A percentile compares a stretch with the other conserved stretches of the same genome.
phyloP scores from a whole-genome alignment of 805 yeast genomes.

The Ogataea pilisensis region DNA sequence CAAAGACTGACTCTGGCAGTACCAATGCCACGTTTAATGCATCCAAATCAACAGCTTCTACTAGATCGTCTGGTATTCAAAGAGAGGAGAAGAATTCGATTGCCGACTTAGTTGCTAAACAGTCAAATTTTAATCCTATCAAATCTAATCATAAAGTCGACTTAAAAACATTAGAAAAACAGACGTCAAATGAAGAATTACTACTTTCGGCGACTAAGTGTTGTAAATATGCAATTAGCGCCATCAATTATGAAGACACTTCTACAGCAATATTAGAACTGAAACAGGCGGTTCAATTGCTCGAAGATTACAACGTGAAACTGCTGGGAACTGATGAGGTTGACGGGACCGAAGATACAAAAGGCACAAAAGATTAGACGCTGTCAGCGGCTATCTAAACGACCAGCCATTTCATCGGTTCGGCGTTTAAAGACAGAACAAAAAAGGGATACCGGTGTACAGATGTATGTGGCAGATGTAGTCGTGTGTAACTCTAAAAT shows the following conservation, averaged over 20 bases:
- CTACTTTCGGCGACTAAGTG: conserved; percentile 50
- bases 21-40: no score
- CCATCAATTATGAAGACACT: conserved; percentile 65
- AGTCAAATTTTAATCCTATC: conserved; percentile 1
- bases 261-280: conserved; percentile 60
- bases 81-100: conserved; percentile 2
- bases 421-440: no score
- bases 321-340: conserved; percentile 1
- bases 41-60: no score
- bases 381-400: no score
- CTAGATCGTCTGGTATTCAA: no score
- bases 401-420: no score
- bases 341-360: neutral
- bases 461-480: no score
- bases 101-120: conserved; percentile 11
- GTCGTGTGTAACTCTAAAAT: neutral
- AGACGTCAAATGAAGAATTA: conserved; percentile 29
- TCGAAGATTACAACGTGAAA: conserved; percentile 6
- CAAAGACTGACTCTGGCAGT: no score
- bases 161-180: conserved; percentile 14
- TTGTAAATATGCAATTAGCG: conserved; percentile 70
- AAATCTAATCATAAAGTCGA: conserved; percentile 4
- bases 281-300: conserved; percentile 38
- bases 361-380: no score
- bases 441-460: no score